Conservation (phyloP, 1,139 yeast species). For the Hyphopichia fennica region DNA sequence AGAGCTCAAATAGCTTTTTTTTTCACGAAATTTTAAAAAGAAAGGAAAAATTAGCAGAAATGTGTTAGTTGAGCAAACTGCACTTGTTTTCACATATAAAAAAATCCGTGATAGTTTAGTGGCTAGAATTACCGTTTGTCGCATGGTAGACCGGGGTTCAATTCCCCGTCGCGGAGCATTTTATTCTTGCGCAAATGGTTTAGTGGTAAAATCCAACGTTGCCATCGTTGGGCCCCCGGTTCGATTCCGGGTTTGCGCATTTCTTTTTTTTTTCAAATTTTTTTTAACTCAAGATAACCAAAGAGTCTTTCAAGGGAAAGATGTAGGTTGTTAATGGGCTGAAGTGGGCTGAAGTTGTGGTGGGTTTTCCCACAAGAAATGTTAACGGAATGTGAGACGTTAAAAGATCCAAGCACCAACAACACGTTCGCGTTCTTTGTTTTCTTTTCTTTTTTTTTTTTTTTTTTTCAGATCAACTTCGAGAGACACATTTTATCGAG, state of each 20-base stretch:
- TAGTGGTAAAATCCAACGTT: constrained; percentile 16
- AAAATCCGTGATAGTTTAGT: constrained; percentile 45
- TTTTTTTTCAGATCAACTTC: not conserved
- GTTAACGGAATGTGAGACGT: too few species aligned
- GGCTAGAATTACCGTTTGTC: constrained; percentile 51
- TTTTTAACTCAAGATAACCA: too few species aligned
- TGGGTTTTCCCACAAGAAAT: too few species aligned
- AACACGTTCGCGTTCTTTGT: not conserved
- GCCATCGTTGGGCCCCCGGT: constrained; percentile 18
- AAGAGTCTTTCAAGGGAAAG: too few species aligned
- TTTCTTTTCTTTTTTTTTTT: not conserved
- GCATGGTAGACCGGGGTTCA: constrained; percentile 52
- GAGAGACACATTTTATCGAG: not conserved
- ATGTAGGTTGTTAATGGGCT: too few species aligned
- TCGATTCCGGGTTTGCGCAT: constrained; percentile 17
- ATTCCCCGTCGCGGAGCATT: constrained; percentile 48
- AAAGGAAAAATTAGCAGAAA: too few species aligned
- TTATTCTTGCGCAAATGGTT: constrained; percentile 12
- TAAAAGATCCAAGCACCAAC: not conserved
- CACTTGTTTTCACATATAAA: too few species aligned
- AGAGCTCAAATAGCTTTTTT: too few species aligned
- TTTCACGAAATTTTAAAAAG: too few species aligned
- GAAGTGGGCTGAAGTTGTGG: too few species aligned
- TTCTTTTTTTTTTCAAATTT: constrained; percentile 5
- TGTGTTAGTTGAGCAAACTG: too few species aligned